These are phyloP conservation scores for Lactifluus subvellereus DNA, from an alignment of 768 basidiomycete species.

Conservation along the genomic window DNA sequence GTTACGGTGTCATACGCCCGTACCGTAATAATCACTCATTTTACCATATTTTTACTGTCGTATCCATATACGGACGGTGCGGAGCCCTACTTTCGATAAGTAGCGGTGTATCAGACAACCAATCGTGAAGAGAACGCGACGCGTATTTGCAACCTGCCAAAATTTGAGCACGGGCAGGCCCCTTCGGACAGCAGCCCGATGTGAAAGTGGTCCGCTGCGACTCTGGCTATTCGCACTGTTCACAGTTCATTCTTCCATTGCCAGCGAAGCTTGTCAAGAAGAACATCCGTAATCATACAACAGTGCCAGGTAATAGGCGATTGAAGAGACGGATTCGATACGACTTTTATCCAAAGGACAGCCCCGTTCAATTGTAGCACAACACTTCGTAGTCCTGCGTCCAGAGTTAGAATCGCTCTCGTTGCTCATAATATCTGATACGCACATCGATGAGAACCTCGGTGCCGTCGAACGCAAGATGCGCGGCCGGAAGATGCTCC, in stretches of 20 bases:
- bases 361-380: conserved; percentile 29
- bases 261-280: background rate
- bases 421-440: background rate
- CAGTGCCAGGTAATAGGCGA: background rate
- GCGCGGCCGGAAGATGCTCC: conserved; percentile 45
- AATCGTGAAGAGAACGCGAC: too few species aligned
- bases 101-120: too few species aligned
- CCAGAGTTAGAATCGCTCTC: background rate
- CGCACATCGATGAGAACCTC: conserved; percentile 50
- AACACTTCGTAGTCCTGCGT: conserved; percentile 39
- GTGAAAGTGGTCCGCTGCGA: too few species aligned
- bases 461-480: conserved; percentile 44
- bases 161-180: too few species aligned
- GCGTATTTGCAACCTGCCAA: too few species aligned
- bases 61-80: too few species aligned
- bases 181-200: too few species aligned
- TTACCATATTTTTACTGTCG: too few species aligned
- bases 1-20: too few species aligned
- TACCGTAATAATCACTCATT: too few species aligned
- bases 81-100: too few species aligned
- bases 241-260: background rate
- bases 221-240: background rate
- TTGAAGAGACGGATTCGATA: background rate
- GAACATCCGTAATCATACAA: background rate
- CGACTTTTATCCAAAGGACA: background rate